phyloP scores from a whole-genome alignment of 208 protist species.

The Strigomonas culicis region DNA sequence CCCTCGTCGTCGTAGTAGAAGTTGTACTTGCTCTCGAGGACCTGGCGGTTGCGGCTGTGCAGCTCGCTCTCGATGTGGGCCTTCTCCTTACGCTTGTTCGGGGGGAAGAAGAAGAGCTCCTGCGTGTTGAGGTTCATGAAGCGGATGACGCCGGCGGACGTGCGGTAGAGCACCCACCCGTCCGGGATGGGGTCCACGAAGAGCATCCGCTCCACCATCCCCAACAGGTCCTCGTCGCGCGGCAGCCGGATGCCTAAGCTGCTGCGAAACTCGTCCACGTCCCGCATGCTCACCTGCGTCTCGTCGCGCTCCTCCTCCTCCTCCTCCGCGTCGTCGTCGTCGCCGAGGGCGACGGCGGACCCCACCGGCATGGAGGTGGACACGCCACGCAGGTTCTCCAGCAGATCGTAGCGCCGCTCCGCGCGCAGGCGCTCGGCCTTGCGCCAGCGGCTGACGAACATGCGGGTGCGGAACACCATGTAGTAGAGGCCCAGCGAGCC shows the following conservation, averaged over 20 bases:
- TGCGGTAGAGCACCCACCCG: conserved; percentile 87
- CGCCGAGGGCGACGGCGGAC: conserved; percentile 38
- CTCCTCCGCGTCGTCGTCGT: conserved; percentile 55
- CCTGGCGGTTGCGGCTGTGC: conserved; percentile 60
- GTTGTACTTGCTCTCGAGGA: conserved; percentile 72
- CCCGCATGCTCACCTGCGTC: conserved; percentile 59
- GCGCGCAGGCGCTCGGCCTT: conserved; percentile 60
- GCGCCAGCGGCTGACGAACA: conserved; percentile 74
- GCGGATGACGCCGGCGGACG: conserved; percentile 77
- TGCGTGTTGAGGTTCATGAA: conserved; percentile 90
- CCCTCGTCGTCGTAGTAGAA: conserved; percentile 65
- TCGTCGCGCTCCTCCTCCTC: conserved; percentile 63
- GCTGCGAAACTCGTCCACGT: conserved; percentile 86
- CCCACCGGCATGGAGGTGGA: conserved; percentile 22
- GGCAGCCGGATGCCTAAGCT: conserved; percentile 79
- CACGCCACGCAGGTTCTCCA: conserved; percentile 57
- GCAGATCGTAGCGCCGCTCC: conserved; percentile 66
- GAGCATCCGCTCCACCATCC: conserved; percentile 79
- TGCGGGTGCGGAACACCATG: conserved; percentile 54
- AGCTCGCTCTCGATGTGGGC: conserved; percentile 62
- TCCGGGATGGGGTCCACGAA: conserved; percentile 81
- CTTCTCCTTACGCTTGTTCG: conserved; percentile 61
- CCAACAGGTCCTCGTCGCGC: conserved; percentile 80
- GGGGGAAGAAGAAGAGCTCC: conserved; percentile 85
- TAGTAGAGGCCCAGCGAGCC: conserved; percentile 50